Base-by-base conservation (phyloP, 1,284 basidiomycete genomes). In the Cerrena zonata region DNA sequence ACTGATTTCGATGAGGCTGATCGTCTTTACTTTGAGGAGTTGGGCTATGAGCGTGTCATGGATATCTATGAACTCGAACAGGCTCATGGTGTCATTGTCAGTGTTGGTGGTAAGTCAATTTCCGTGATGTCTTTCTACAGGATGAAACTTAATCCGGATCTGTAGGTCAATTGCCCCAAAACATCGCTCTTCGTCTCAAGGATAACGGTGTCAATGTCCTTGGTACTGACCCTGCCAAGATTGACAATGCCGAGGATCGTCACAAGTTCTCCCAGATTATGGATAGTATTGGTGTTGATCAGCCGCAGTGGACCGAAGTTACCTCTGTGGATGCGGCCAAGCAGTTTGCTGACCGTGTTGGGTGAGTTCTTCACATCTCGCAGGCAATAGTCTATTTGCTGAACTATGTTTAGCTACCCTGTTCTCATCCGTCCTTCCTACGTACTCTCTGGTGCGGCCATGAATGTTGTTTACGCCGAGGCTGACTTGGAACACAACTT, bases 1-100 rank as follows among this genome's bases (percentile, higher is more conserved):
- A 99, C 96, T 52, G 96, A 99, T 70, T 99, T 95, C 69, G 96
- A 99, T 66, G 96, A 99, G 75, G 96, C 96, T 19, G 95, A 99
- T 65, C 78, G 96, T 53, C 75, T 99, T 48, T 99, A 99, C 79
- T 99, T 99, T 65, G 96, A 99, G 70, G 95, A 98, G 69, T 81
- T 99, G 52, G 92, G 94, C 50, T 98, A 84, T 69, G 96, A 99
- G 72, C 85, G 94, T 49, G 94, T 99, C 53, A 97, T 99, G 94
- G 96, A 99, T 72, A 99, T 99, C 61, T 99, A 99, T 69, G 96
- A 99, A 70, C 74, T 99, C 57, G 96, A 99, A 67, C 79, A 82
- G 48, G 87, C 96, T 2, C 80, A 88, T 45, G 96, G 96, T 67
- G 92, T 95, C 41, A 85, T 99, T 56, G 94, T 99, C 61, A 94